Percentiles rank a stretch among this genome's conserved stretches.
Evolutionary conservation across 352 stramenopile species (phyloP).

Genomic region (Phytophthora sojae): DNA sequence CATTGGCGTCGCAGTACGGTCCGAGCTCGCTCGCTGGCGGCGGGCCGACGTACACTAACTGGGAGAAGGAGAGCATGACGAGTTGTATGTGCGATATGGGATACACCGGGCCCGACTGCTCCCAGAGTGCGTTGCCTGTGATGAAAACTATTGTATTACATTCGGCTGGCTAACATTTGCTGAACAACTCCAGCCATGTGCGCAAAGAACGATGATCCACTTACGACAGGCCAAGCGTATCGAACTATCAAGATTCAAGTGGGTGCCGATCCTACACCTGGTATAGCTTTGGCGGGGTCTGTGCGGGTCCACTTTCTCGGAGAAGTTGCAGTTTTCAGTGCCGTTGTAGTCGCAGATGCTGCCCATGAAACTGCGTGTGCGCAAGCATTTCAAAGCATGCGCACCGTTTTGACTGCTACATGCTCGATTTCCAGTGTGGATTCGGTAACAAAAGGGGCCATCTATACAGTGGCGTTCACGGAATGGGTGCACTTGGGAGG

Average conservation of each 20-base stretch:
- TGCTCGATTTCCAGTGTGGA: conserved; percentile 50
- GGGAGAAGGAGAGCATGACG: conserved; percentile 84
- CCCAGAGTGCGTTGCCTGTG: conserved; percentile 51
- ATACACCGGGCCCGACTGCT: conserved; percentile 87
- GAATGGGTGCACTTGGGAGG: conserved; percentile 62
- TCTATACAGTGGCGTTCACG: conserved; percentile 76
- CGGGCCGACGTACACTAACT: conserved; percentile 80
- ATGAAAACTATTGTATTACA: not conserved
- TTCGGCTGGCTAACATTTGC: not conserved
- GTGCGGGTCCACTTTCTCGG: conserved; percentile 64
- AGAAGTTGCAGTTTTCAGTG: conserved; percentile 49
- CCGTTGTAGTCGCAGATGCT: conserved; percentile 44
- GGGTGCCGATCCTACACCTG: conserved; percentile 28
- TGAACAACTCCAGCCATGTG: conserved; percentile 62
- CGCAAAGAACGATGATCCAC: conserved; percentile 87
- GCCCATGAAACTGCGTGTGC: conserved; percentile 43
- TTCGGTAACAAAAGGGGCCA: conserved; percentile 47
- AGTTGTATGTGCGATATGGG: conserved; percentile 86
- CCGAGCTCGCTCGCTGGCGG: conserved; percentile 51
- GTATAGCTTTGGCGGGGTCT: conserved; percentile 37
- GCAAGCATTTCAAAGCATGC: conserved; percentile 51
- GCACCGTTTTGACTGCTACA: conserved; percentile 47
- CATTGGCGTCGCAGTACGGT: conserved; percentile 58
- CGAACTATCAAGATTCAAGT: conserved; percentile 68
- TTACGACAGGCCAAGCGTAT: conserved; percentile 75